A percentile compares a stretch with the other conserved stretches of the same genome.
Evolutionary conservation across 305 asterid species (phyloP).

Genomic region (Petunia hybrid): DNA sequence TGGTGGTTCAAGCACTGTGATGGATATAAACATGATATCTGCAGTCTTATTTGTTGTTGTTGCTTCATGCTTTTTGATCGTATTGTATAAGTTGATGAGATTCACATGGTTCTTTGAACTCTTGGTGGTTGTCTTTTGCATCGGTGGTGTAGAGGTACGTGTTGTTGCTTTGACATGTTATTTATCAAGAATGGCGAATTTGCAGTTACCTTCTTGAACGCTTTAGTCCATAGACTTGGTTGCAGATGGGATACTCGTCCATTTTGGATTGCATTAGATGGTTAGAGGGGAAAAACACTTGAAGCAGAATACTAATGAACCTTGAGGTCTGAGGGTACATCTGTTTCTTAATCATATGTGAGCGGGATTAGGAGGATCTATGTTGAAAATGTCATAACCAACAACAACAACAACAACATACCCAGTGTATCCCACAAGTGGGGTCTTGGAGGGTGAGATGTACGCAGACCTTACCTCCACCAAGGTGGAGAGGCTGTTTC

Average conservation of each 20-base stretch:
- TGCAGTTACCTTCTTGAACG: neutral
- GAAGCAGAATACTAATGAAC: neutral
- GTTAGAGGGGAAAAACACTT: neutral
- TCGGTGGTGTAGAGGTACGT: constrained; percentile 92
- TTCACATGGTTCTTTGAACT: constrained; percentile 85
- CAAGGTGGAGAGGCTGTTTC: too few relatives aligned
- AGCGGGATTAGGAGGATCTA: neutral
- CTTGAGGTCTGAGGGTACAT: constrained; percentile 16
- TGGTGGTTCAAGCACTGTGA: constrained; percentile 62
- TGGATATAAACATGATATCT: constrained; percentile 80
- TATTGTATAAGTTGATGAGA: constrained; percentile 78
- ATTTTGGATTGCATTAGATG: neutral
- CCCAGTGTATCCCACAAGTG: too few relatives aligned
- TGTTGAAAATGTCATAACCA: neutral
- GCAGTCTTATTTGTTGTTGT: constrained; percentile 76
- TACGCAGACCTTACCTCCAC: too few relatives aligned
- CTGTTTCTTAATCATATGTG: neutral
- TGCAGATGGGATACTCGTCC: neutral
- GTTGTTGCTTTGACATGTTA: constrained; percentile 30
- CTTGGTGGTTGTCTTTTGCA: constrained; percentile 85
- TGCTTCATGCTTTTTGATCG: constrained; percentile 88
- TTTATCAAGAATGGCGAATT: neutral
- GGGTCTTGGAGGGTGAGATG: too few relatives aligned
- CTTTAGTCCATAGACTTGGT: neutral
- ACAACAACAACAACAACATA: too few relatives aligned